phyloP scores from a whole-genome alignment of 1,284 basidiomycete species.

The Sporisorium sorghi region DNA sequence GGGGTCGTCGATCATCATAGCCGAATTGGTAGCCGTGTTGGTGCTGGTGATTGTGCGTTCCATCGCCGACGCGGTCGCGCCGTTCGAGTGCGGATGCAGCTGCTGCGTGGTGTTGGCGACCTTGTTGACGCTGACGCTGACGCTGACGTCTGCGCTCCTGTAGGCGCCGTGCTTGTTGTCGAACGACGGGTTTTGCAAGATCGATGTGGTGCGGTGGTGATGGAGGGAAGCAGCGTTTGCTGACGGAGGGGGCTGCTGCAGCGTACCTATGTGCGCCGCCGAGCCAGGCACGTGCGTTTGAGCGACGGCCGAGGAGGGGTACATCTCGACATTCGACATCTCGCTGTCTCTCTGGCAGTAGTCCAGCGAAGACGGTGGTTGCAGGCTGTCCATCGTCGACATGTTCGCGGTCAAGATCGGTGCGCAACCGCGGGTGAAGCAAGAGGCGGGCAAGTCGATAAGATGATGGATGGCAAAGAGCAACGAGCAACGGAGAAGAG shows the following conservation, averaged over 20 bases:
- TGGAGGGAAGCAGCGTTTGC: not conserved
- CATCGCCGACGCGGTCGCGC: not conserved
- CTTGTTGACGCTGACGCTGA: constrained; percentile 7
- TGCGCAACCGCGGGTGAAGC: not conserved
- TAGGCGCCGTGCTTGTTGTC: constrained; percentile 21
- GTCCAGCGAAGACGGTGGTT: not conserved
- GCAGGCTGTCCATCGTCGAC: not conserved
- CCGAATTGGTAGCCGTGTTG: constrained; percentile 22
- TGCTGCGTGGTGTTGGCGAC: constrained; percentile 6
- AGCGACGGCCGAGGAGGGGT: constrained; percentile 33
- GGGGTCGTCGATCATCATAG: constrained; percentile 28
- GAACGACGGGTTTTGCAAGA: constrained; percentile 24
- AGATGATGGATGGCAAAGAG: not conserved
- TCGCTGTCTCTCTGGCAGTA: not conserved
- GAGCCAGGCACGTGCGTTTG: constrained; percentile 32
- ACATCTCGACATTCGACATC: constrained; percentile 30
- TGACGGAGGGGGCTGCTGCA: constrained; percentile 36
- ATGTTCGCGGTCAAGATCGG: not conserved
- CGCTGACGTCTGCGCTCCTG: constrained; percentile 12
- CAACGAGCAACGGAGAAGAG: too few species aligned
- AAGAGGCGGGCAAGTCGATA: not conserved
- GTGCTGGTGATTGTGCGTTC: constrained; percentile 16
- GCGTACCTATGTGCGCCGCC: constrained; percentile 11
- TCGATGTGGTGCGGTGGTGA: constrained; percentile 10
- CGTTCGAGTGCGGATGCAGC: not conserved